A percentile compares a stretch with the other conserved stretches of the same genome.
Evolutionary conservation across 2,329 filamentous ascomycete species (phyloP).

Genomic region (Beauveria varroae): DNA sequence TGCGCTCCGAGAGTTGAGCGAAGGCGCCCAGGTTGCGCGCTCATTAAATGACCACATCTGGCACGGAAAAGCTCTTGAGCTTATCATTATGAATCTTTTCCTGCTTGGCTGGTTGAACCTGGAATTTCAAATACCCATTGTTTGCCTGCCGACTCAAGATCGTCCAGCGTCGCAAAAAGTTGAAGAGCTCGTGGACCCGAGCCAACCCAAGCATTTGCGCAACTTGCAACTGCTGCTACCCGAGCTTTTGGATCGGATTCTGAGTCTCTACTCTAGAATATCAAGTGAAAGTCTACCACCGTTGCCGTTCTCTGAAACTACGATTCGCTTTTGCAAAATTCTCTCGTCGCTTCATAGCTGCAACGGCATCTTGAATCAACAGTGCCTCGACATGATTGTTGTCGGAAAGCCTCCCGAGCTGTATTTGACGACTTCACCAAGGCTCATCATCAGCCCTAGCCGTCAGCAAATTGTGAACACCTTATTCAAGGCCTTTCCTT

Average conservation of each 20-base stretch:
- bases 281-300: slow-evolving; percentile 64
- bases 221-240: slow-evolving; percentile 55
- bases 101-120: slow-evolving; percentile 78
- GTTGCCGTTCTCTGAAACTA: slow-evolving; percentile 63
- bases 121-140: slow-evolving; percentile 67
- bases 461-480: slow-evolving; percentile 58
- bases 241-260: slow-evolving; percentile 66
- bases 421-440: slow-evolving; percentile 42
- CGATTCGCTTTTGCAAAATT: slow-evolving; percentile 65
- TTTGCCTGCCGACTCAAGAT: slow-evolving; percentile 47
- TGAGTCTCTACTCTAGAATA: slow-evolving; percentile 65
- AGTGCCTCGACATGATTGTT: slow-evolving; percentile 57
- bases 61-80: slow-evolving; percentile 92
- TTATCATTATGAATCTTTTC: slow-evolving; percentile 73
- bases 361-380: slow-evolving; percentile 53
- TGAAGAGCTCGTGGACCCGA: slow-evolving; percentile 27
- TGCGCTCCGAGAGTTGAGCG: slow-evolving; percentile 73
- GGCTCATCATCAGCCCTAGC: slow-evolving; percentile 47
- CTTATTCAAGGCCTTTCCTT: slow-evolving; percentile 64
- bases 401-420: slow-evolving; percentile 49
- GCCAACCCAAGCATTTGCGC: slow-evolving; percentile 46
- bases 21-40: slow-evolving; percentile 70
- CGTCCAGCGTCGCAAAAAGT: slow-evolving; percentile 26
- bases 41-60: slow-evolving; percentile 87
- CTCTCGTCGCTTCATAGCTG: slow-evolving; percentile 59